Conservation (phyloP, 805 yeast species). For the Ogataea pignaliae region DNA sequence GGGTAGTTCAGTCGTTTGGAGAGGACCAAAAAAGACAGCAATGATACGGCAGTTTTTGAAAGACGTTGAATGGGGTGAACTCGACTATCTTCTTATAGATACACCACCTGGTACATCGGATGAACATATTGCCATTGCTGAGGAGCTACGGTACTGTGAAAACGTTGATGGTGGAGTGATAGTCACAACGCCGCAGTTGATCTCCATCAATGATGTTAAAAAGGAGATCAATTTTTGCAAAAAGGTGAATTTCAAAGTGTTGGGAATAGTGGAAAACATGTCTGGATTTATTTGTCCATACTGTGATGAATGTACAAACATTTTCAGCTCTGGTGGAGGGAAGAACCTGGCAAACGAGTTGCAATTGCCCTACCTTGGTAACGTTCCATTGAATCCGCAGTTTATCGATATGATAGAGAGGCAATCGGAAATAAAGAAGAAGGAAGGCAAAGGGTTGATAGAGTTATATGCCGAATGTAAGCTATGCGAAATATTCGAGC, state of each 20-base stretch:
- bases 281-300: conserved; percentile 93
- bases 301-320: conserved; percentile 88
- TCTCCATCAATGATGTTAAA: conserved; percentile 89
- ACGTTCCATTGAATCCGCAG: conserved; percentile 88
- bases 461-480: conserved; percentile 35
- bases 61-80: conserved; percentile 88
- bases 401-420: conserved; percentile 86
- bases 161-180: conserved; percentile 88
- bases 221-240: conserved; percentile 90
- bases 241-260: conserved; percentile 71
- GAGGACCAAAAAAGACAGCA: conserved; percentile 98
- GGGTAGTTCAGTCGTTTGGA: conserved; percentile 93
- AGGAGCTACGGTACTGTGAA: conserved; percentile 64
- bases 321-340: conserved; percentile 95
- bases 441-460: conserved; percentile 30
- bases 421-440: conserved; percentile 60
- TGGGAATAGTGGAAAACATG: conserved; percentile 95
- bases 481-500: conserved; percentile 40
- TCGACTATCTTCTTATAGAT: conserved; percentile 80
- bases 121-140: conserved; percentile 96
- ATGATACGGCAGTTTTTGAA: conserved; percentile 91
- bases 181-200: conserved; percentile 94
- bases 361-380: conserved; percentile 69
- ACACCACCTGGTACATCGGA: conserved; percentile 99
- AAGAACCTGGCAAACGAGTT: conserved; percentile 57